Evolutionary conservation across 2,329 filamentous ascomycete genomes (phyloP).

Genomic region (Geosmithia morbida): DNA sequence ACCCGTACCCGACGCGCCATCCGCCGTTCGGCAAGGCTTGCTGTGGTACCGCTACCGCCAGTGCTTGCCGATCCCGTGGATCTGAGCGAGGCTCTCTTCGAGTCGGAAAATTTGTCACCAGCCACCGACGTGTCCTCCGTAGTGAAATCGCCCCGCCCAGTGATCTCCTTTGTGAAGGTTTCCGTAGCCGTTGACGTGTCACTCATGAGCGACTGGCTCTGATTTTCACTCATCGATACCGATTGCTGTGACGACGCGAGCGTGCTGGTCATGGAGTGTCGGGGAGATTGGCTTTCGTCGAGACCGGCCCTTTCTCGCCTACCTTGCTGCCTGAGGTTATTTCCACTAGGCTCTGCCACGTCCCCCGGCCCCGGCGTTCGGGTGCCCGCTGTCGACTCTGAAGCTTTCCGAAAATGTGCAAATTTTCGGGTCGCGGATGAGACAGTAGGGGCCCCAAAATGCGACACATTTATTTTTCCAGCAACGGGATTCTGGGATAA

Average conservation of each 20-base stretch:
- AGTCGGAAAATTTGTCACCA: neutral
- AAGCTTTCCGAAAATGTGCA: neutral
- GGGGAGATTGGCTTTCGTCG: neutral
- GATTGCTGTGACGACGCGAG: constrained; percentile 1
- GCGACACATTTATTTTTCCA: neutral
- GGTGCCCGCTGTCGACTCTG: neutral
- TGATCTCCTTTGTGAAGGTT: neutral
- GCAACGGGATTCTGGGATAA: neutral
- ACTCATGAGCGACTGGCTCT: constrained; percentile 1
- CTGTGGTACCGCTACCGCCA: neutral
- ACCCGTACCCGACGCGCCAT: constrained; percentile 1
- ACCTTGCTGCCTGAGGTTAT: neutral
- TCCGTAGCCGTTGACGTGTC: constrained; percentile 1
- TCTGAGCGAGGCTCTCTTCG: neutral
- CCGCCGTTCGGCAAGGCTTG: constrained; percentile 1
- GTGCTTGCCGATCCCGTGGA: constrained; percentile 1
- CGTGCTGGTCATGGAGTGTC: constrained; percentile 1
- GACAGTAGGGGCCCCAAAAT: neutral
- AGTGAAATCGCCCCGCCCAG: neutral
- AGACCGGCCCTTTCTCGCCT: neutral
- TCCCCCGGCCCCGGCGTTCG: neutral
- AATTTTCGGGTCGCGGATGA: neutral
- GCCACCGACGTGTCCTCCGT: neutral
- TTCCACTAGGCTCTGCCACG: neutral
- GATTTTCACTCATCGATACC: neutral